Evolutionary conservation across 345 rosid genomes (phyloP).

Genomic region (Microthlaspi erraticum): DNA sequence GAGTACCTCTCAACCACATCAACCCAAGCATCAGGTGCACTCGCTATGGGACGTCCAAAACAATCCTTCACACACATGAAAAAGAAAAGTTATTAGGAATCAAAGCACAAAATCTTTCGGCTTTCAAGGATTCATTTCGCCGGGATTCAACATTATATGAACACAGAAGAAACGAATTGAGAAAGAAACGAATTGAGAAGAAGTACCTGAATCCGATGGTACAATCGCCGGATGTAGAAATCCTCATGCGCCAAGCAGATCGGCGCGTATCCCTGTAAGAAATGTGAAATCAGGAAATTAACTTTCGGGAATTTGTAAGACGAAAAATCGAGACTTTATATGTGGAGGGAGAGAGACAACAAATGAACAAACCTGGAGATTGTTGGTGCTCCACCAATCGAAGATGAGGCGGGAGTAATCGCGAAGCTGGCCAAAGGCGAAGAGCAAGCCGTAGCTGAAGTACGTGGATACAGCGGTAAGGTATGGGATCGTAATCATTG

Average conservation of each 20-base stretch:
- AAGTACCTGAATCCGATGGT: slow-evolving; percentile 84
- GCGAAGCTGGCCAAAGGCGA: slow-evolving; percentile 76
- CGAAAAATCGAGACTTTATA: neutral
- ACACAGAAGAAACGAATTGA: neutral
- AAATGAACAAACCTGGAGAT: slow-evolving; percentile 56
- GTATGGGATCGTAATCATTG: slow-evolving; percentile 77
- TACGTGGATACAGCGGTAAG: slow-evolving; percentile 73
- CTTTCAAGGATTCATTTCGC: too few species aligned
- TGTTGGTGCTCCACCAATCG: slow-evolving; percentile 61
- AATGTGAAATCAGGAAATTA: neutral
- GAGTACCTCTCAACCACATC: slow-evolving; percentile 84
- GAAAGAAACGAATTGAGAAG: neutral
- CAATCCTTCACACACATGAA: slow-evolving; percentile 59
- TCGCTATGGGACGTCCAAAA: slow-evolving; percentile 81
- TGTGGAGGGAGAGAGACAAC: neutral
- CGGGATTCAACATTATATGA: slow-evolving; percentile 9
- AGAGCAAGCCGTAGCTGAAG: slow-evolving; percentile 82
- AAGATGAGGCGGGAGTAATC: slow-evolving; percentile 72
- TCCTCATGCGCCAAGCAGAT: slow-evolving; percentile 92
- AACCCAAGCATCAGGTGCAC: slow-evolving; percentile 94
- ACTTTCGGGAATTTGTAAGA: neutral
- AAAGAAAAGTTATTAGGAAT: neutral
- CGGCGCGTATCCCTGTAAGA: slow-evolving; percentile 79
- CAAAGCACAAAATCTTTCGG: neutral
- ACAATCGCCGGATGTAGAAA: slow-evolving; percentile 85